Evolutionary conservation across 1,139 yeast species (phyloP).

Genomic region (Kurtzmaniella quercitrusa): DNA sequence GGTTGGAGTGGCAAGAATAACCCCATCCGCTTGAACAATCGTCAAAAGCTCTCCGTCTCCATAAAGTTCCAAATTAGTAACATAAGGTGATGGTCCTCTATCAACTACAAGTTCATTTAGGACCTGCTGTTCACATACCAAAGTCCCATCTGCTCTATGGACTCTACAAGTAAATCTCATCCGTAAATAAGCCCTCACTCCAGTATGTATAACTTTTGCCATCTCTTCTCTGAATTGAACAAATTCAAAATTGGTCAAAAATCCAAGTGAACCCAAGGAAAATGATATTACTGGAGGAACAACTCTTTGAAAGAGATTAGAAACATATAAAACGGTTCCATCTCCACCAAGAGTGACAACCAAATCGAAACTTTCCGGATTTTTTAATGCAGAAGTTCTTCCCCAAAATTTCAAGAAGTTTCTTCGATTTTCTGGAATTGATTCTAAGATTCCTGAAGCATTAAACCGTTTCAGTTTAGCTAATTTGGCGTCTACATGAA

Average conservation of each 20-base stretch:
- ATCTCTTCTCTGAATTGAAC: slow-evolving; percentile 61
- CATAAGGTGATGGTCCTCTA: slow-evolving; percentile 85
- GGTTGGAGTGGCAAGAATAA: slow-evolving; percentile 85
- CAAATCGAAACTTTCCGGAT: slow-evolving; percentile 65
- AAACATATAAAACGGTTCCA: slow-evolving; percentile 81
- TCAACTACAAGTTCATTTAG: slow-evolving; percentile 81
- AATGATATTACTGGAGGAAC: slow-evolving; percentile 90
- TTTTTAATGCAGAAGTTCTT: slow-evolving; percentile 47
- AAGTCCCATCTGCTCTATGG: slow-evolving; percentile 51
- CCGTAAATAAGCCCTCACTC: slow-evolving; percentile 73
- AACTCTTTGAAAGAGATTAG: slow-evolving; percentile 70
- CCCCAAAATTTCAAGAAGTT: slow-evolving; percentile 61
- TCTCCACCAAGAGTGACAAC: slow-evolving; percentile 86
- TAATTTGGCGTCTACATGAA: slow-evolving; percentile 69
- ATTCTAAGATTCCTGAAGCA: slow-evolving; percentile 34
- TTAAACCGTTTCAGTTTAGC: slow-evolving; percentile 60
- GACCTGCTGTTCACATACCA: slow-evolving; percentile 72
- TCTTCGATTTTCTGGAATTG: slow-evolving; percentile 33
- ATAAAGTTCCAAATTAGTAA: slow-evolving; percentile 75
- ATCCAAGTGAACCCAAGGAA: slow-evolving; percentile 77
- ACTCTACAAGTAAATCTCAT: slow-evolving; percentile 78
- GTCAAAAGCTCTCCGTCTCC: slow-evolving; percentile 80
- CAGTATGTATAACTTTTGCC: slow-evolving; percentile 54
- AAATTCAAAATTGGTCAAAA: slow-evolving; percentile 72
- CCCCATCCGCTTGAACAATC: slow-evolving; percentile 87